Evolutionary conservation across 345 rosid genomes (phyloP).

Genomic region (Populus alba): DNA sequence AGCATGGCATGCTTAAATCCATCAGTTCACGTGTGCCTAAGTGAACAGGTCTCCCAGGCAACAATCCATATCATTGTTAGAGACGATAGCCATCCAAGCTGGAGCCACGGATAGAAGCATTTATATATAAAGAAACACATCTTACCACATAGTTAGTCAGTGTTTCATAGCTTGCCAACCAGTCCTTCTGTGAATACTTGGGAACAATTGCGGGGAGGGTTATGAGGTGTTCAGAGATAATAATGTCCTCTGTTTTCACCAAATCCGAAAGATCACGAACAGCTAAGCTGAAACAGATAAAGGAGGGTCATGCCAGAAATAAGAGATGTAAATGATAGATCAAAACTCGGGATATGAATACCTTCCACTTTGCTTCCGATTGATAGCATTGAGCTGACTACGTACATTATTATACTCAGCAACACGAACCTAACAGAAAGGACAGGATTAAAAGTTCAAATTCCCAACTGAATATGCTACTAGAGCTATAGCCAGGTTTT

Average conservation of each 20-base stretch:
- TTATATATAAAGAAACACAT: slow-evolving; percentile 9
- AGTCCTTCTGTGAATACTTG: slow-evolving; percentile 96
- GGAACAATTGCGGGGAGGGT: slow-evolving; percentile 89
- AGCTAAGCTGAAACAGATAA: slow-evolving; percentile 72
- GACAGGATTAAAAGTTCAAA: not conserved
- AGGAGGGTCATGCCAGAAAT: slow-evolving; percentile 19
- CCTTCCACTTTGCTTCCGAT: slow-evolving; percentile 99
- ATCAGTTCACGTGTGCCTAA: not conserved
- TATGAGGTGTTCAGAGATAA: slow-evolving; percentile 73
- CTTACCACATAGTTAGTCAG: slow-evolving; percentile 91
- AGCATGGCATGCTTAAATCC: not conserved
- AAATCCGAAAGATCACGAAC: slow-evolving; percentile 94
- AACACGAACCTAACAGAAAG: slow-evolving; percentile 72
- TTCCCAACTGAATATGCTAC: not conserved
- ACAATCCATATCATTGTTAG: not conserved
- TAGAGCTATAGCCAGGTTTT: not conserved
- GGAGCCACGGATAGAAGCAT: not conserved
- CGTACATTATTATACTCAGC: slow-evolving; percentile 94
- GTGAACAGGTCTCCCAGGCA: not conserved
- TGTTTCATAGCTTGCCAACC: slow-evolving; percentile 91
- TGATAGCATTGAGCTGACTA: slow-evolving; percentile 91
- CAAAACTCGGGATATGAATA: slow-evolving; percentile 13
- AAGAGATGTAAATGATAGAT: not conserved
- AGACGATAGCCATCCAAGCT: not conserved
- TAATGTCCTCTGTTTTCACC: slow-evolving; percentile 87